Evolutionary conservation across 2,329 filamentous ascomycete species (phyloP).

Genomic region (Stachybotrys chlorohalonatus): DNA sequence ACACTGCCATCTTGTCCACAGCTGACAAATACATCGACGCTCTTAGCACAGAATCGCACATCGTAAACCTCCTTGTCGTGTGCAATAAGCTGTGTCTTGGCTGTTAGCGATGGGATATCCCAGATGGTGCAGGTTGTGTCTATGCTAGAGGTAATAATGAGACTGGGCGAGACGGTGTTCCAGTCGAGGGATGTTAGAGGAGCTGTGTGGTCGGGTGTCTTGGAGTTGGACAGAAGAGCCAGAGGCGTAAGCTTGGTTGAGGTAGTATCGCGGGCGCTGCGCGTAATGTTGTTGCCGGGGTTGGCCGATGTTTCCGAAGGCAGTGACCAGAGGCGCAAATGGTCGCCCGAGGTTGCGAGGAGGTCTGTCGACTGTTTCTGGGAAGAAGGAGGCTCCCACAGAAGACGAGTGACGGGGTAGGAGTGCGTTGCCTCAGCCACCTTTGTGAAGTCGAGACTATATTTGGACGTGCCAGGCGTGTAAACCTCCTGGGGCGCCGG

Average conservation of each 20-base stretch:
- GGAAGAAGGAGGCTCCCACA: constrained; percentile 93
- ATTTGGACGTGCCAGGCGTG: constrained; percentile 60
- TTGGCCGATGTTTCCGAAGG: constrained; percentile 55
- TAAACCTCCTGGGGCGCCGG: constrained; percentile 62
- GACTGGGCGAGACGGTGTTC: constrained; percentile 92
- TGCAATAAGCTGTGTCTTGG: constrained; percentile 95
- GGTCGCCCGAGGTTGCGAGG: constrained; percentile 88
- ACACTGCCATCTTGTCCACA: constrained; percentile 97
- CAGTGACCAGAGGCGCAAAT: constrained; percentile 87
- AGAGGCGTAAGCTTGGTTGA: constrained; percentile 81
- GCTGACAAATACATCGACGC: constrained; percentile 96
- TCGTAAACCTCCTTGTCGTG: constrained; percentile 99
- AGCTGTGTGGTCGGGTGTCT: constrained; percentile 95
- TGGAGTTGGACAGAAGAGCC: constrained; percentile 90
- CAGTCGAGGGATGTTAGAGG: constrained; percentile 94
- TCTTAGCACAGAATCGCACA: constrained; percentile 94
- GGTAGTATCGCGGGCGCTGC: constrained; percentile 46
- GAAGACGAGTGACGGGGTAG: constrained; percentile 87
- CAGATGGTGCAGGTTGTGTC: constrained; percentile 99
- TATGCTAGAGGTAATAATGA: constrained; percentile 98
- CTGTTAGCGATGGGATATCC: constrained; percentile 96
- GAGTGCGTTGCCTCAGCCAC: constrained; percentile 95
- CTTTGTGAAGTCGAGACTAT: constrained; percentile 81
- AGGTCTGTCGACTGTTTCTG: constrained; percentile 94
- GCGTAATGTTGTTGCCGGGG: constrained; percentile 58